These are phyloP conservation scores for Tylopilus cervinicoccineus DNA, from an alignment of 768 basidiomycete species.

Conservation along the genomic window DNA sequence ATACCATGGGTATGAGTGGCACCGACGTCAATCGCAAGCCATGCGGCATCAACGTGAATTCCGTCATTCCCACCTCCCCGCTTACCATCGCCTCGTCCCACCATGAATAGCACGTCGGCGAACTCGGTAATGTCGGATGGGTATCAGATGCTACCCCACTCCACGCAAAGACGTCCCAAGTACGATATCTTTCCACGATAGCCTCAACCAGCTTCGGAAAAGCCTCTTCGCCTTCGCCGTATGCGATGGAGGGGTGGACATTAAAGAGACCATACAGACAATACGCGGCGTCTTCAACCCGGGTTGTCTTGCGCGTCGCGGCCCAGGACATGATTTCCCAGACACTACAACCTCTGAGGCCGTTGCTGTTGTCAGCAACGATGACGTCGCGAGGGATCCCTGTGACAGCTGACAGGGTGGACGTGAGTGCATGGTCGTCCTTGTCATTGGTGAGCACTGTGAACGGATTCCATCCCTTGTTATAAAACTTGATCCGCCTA, in stretches of 20 bases:
- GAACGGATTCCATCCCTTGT: conserved; percentile 19
- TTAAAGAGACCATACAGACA: conserved; percentile 27
- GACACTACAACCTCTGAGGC: conserved; percentile 10
- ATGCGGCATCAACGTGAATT: conserved; percentile 12
- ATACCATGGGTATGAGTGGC: conserved; percentile 19
- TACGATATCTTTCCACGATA: conserved; percentile 6
- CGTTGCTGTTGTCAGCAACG: conserved; percentile 19
- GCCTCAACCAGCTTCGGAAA: conserved; percentile 26
- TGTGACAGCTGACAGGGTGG: conserved; percentile 12
- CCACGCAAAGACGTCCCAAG: conserved; percentile 28
- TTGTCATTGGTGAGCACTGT: conserved; percentile 16
- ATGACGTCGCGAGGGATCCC: conserved; percentile 16
- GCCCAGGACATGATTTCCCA: conserved; percentile 32
- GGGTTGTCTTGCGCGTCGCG: conserved; percentile 25
- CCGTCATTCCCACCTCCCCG: conserved; percentile 9
- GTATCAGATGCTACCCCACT: conserved; percentile 16
- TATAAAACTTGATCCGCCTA: conserved; percentile 23
- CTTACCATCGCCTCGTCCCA: conserved; percentile 13
- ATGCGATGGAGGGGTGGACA: conserved; percentile 20
- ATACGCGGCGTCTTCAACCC: conserved; percentile 28
- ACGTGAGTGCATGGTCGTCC: conserved; percentile 4
- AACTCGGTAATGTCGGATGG: conserved; percentile 17
- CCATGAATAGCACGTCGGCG: conserved; percentile 20
- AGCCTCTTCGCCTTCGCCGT: conserved; percentile 30
- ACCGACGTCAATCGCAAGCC: conserved; percentile 18